Base-by-base conservation (phyloP, 2,329 filamentous ascomycete species). In the Daldinia sp. region DNA sequence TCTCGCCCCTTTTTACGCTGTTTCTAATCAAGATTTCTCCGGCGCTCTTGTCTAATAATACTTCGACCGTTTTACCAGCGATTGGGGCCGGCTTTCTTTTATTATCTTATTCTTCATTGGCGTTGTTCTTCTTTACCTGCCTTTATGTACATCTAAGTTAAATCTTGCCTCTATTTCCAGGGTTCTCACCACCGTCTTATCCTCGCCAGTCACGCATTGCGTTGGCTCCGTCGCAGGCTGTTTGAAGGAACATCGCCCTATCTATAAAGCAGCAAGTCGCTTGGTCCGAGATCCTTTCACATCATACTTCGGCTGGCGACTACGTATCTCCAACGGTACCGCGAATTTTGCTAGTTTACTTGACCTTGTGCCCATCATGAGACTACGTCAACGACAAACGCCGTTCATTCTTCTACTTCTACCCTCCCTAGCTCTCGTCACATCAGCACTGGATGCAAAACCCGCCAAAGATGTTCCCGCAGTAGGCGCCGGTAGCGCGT, bases 391-490 rank as follows among this genome's bases (percentile, higher is more conserved):
- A 56, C 70, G 61, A 70, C 74, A 70, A 65, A 65, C 72, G 44
- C 74, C 74, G 54, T 67, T 78, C 1, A 67, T 78, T 44, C 71
- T 79, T 30, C 65, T 78, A 12, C 65, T 77, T 20, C 65, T 79
- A 23, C 75, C 75, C 7, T 73, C 75, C 20, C 70, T 79, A 18
- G 69, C 72, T 35, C 65, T 77, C 44, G 68, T 70, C 28, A 57
- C 75, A 54, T 69, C 76, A 26, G 57, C 69, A 23, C 53, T 70
- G 30, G 70, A 73, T 55, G 63, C 68, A 15, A 72, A 63, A 55
- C 48, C 67, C 1, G 64, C 67, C 23, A 73, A 72, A 42, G 70
- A 69, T 67, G 60, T 63, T 60, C 60, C 59, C 18, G 51, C 58
- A 33, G 33, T 57, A n/a, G 61, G 26, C 30, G 50, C 42, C n/a